Conservation (phyloP, 1,284 basidiomycete genomes). For the Lentinula novae-zelandiae region DNA sequence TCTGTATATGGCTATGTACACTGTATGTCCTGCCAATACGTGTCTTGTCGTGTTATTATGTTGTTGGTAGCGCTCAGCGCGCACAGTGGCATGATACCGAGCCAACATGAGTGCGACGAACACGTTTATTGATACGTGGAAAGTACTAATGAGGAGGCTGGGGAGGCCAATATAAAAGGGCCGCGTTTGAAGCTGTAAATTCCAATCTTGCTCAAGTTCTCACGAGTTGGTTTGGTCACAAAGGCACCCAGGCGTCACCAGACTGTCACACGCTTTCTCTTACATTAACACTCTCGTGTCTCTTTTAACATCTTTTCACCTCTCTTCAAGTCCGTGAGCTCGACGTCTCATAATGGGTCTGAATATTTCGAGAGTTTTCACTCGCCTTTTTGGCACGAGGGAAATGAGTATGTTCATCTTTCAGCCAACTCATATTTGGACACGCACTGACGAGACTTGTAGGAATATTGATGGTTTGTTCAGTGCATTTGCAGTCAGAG, state of each 20-base stretch:
- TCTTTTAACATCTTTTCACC: slow-evolving; percentile 29
- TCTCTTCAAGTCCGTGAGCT: slow-evolving; percentile 25
- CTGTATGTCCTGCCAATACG: too few relatives aligned
- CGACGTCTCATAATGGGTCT: slow-evolving; percentile 71
- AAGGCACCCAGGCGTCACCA: neutral
- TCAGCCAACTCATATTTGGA: slow-evolving; percentile 32
- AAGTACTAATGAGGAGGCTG: too few relatives aligned
- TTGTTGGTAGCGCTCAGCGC: too few relatives aligned
- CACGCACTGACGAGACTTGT: slow-evolving; percentile 42
- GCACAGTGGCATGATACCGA: too few relatives aligned
- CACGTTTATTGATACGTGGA: too few relatives aligned
- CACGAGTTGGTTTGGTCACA: neutral
- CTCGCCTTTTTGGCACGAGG: slow-evolving; percentile 95
- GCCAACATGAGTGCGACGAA: too few relatives aligned
- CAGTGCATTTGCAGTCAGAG: slow-evolving; percentile 8
- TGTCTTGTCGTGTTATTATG: too few relatives aligned
- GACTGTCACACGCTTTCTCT: neutral
- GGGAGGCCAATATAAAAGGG: too few relatives aligned
- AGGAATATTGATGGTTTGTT: slow-evolving; percentile 75
- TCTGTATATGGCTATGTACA: too few relatives aligned
- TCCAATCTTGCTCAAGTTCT: neutral
- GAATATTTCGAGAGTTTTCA: slow-evolving; percentile 77
- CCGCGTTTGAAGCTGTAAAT: too few relatives aligned
- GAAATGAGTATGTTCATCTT: slow-evolving; percentile 87
- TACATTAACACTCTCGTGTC: slow-evolving; percentile 19